A percentile compares a stretch with the other conserved stretches of the same genome.
Evolutionary conservation across 108 stramenopile genomes (phyloP).

Genomic region (Fistulifera pelliculosa): DNA sequence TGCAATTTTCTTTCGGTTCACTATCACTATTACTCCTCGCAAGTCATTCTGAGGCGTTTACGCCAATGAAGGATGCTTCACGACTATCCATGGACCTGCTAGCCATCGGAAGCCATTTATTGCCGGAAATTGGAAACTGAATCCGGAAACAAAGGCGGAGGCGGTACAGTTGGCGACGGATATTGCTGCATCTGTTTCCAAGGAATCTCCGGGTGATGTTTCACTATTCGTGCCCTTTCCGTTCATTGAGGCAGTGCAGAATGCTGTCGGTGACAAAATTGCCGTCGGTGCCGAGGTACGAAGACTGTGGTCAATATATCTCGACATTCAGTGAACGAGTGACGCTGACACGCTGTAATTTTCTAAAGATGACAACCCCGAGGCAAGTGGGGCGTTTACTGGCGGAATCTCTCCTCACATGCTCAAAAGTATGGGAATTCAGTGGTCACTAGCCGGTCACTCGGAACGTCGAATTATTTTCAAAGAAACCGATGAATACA

Average conservation of each 20-base stretch:
- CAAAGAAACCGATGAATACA: slow-evolving; percentile 89
- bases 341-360: slow-evolving; percentile 1
- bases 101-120: slow-evolving; percentile 68
- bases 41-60: too few species aligned
- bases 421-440: slow-evolving; percentile 74
- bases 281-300: slow-evolving; percentile 70
- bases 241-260: slow-evolving; percentile 64
- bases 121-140: slow-evolving; percentile 95
- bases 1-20: too few species aligned
- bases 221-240: slow-evolving; percentile 78
- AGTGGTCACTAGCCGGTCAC: slow-evolving; percentile 95
- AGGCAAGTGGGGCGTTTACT: slow-evolving; percentile 93
- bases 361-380: slow-evolving; percentile 45
- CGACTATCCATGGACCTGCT: too few species aligned
- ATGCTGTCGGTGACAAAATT: slow-evolving; percentile 46
- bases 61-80: too few species aligned
- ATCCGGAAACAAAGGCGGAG: slow-evolving; percentile 68
- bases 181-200: slow-evolving; percentile 56
- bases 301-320: not conserved
- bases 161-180: slow-evolving; percentile 52
- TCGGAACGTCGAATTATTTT: slow-evolving; percentile 92
- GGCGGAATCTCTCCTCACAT: slow-evolving; percentile 87
- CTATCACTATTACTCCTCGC: too few species aligned
- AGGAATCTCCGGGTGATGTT: slow-evolving; percentile 55
- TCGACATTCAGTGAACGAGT: not conserved